phyloP scores from a whole-genome alignment of 257 asterid genomes.

The Fraxinus quadrangulata region DNA sequence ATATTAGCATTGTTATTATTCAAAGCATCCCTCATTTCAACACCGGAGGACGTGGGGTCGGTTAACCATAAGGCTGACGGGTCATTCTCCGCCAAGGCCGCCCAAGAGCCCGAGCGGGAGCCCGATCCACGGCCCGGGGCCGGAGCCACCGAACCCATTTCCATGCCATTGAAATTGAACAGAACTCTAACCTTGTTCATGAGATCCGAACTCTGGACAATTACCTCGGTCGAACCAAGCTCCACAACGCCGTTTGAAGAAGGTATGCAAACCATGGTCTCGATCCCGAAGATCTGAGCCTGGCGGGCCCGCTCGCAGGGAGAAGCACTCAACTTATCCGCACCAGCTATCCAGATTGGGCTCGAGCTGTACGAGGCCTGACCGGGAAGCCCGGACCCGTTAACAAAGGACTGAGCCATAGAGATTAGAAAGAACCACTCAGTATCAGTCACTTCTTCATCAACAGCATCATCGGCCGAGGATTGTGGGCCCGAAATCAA shows the following conservation, averaged over 20 bases:
- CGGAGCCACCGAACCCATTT: slow-evolving; percentile 33
- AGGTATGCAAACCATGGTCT: slow-evolving; percentile 75
- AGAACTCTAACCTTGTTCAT: slow-evolving; percentile 69
- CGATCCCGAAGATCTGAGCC: slow-evolving; percentile 68
- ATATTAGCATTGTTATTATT: neutral
- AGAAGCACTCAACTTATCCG: slow-evolving; percentile 45
- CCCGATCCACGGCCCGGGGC: slow-evolving; percentile 7
- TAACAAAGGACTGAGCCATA: slow-evolving; percentile 73
- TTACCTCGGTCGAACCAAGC: slow-evolving; percentile 76
- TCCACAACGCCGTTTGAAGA: slow-evolving; percentile 80
- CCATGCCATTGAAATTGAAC: slow-evolving; percentile 59
- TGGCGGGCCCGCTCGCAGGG: slow-evolving; percentile 76
- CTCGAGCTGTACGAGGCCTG: slow-evolving; percentile 60
- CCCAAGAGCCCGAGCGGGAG: slow-evolving; percentile 56
- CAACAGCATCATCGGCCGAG: slow-evolving; percentile 50
- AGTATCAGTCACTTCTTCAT: slow-evolving; percentile 84
- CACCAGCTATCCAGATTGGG: slow-evolving; percentile 78
- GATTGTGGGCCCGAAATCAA: slow-evolving; percentile 58
- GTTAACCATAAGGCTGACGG: slow-evolving; percentile 69
- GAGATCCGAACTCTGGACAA: slow-evolving; percentile 70
- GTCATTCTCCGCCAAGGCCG: slow-evolving; percentile 46
- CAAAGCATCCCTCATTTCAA: slow-evolving; percentile 40
- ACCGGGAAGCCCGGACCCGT: slow-evolving; percentile 83
- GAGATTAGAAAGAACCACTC: slow-evolving; percentile 90
- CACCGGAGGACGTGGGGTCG: slow-evolving; percentile 52